These are phyloP conservation scores for Penicillium soppii DNA, from an alignment of 495 filamentous ascomycete species.

Conservation along the genomic window DNA sequence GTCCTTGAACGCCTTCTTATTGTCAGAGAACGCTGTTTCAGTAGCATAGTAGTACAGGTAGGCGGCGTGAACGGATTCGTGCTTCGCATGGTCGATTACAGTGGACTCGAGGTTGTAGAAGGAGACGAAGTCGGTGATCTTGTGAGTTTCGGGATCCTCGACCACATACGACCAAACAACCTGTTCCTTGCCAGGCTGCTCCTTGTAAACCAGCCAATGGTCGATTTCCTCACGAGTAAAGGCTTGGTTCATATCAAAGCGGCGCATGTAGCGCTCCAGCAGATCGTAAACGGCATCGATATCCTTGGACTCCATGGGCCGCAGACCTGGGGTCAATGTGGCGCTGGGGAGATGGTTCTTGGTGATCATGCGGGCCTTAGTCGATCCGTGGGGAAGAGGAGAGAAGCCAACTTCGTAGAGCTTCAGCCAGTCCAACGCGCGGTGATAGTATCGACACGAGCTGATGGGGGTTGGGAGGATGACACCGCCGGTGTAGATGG, in stretches of 20 bases:
- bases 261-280: slow-evolving; percentile 72
- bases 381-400: slow-evolving; percentile 74
- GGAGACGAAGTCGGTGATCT: slow-evolving; percentile 94
- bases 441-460: slow-evolving; percentile 93
- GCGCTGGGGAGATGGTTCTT: slow-evolving; percentile 74
- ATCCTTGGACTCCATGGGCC: slow-evolving; percentile 80
- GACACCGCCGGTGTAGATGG: slow-evolving; percentile 90
- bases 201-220: slow-evolving; percentile 81
- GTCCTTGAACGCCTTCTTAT: slow-evolving; percentile 60
- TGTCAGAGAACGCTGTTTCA: slow-evolving; percentile 68
- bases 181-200: slow-evolving; percentile 59
- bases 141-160: slow-evolving; percentile 69
- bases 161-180: slow-evolving; percentile 92
- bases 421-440: slow-evolving; percentile 91
- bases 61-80: slow-evolving; percentile 76
- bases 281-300: slow-evolving; percentile 73
- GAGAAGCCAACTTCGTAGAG: slow-evolving; percentile 91
- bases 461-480: slow-evolving; percentile 86
- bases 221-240: slow-evolving; percentile 77
- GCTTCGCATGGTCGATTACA: slow-evolving; percentile 75
- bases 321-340: slow-evolving; percentile 69
- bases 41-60: slow-evolving; percentile 97
- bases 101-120: slow-evolving; percentile 95
- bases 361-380: slow-evolving; percentile 73
- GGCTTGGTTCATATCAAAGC: slow-evolving; percentile 79